Conservation (phyloP, 768 basidiomycete species). For the Phanerochaete carnosa region DNA sequence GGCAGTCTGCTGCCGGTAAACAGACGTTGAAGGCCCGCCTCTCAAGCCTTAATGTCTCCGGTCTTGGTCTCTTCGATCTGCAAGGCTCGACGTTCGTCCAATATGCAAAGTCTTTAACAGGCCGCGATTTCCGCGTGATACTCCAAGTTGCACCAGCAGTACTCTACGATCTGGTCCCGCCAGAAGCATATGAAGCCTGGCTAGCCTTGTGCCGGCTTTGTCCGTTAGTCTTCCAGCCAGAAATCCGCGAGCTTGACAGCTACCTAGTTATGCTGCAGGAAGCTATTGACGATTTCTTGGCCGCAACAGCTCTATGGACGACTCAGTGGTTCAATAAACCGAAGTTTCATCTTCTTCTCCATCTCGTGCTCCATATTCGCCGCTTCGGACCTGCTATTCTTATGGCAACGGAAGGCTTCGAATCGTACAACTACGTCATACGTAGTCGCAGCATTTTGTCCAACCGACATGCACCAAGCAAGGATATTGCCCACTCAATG, state of each 20-base stretch:
- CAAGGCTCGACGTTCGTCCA: no score
- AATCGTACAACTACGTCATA: slow-evolving; percentile 26
- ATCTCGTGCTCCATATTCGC: slow-evolving; percentile 23
- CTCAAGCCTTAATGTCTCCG: no score
- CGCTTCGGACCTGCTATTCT: slow-evolving; percentile 21
- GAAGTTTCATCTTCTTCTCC: slow-evolving; percentile 26
- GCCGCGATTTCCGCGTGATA: no score
- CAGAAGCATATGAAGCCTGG: slow-evolving; percentile 29
- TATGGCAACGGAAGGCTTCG: slow-evolving; percentile 23
- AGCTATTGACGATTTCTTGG: slow-evolving; percentile 19
- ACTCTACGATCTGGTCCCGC: slow-evolving; percentile 33
- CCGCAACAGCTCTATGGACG: slow-evolving; percentile 19
- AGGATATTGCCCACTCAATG: slow-evolving; percentile 20
- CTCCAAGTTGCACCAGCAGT: no score
- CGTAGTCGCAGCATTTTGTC: slow-evolving; percentile 17
- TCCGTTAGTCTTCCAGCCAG: slow-evolving; percentile 38
- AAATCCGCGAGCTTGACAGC: slow-evolving; percentile 30
- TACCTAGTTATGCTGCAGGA: slow-evolving; percentile 30
- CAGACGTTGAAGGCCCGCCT: no score
- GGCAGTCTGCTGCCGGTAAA: no score
- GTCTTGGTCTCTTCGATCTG: no score
- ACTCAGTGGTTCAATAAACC: slow-evolving; percentile 24
- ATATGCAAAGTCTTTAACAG: no score
- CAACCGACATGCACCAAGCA: slow-evolving; percentile 23
- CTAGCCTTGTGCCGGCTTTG: slow-evolving; percentile 29